Conservation (phyloP, 2,329 filamentous ascomycete species). For the Trichophyton verrucosum region DNA sequence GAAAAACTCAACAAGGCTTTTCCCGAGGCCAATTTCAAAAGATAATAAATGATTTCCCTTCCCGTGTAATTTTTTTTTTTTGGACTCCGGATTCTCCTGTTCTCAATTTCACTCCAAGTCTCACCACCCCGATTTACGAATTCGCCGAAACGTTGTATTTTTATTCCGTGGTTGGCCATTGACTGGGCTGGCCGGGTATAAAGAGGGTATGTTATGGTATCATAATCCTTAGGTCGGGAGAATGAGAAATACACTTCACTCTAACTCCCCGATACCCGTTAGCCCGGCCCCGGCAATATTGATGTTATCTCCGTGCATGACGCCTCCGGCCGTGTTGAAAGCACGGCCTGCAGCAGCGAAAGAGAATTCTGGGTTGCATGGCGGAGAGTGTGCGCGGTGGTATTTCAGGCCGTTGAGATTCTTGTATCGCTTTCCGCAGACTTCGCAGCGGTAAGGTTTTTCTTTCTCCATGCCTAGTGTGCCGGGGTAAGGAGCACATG, state of each 20-base stretch:
- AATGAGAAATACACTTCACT: no score
- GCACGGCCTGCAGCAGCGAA: constrained; percentile 37
- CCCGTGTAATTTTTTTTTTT: neutral
- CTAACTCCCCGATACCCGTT: constrained; percentile 32
- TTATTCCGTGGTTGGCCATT: neutral
- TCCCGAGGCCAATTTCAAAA: neutral
- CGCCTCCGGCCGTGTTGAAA: constrained; percentile 29
- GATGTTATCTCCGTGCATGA: constrained; percentile 37
- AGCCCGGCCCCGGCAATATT: constrained; percentile 38
- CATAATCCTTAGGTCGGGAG: constrained; percentile 14
- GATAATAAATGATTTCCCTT: neutral
- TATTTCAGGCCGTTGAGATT: constrained; percentile 98
- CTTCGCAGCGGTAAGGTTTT: constrained; percentile 95
- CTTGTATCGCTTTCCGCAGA: constrained; percentile 97
- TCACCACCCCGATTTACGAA: neutral
- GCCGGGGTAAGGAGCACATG: constrained; percentile 83
- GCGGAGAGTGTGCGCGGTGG: constrained; percentile 70
- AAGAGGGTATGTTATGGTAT: neutral
- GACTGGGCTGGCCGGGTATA: no score
- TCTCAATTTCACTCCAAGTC: constrained; percentile 1
- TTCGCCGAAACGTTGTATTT: neutral
- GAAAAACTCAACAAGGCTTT: constrained; percentile 2
- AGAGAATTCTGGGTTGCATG: constrained; percentile 75
- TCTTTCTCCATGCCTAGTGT: constrained; percentile 99
- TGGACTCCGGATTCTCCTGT: constrained; percentile 2